Conservation (phyloP, 2,329 filamentous ascomycete species). For the Exutisphaerella laricina region DNA sequence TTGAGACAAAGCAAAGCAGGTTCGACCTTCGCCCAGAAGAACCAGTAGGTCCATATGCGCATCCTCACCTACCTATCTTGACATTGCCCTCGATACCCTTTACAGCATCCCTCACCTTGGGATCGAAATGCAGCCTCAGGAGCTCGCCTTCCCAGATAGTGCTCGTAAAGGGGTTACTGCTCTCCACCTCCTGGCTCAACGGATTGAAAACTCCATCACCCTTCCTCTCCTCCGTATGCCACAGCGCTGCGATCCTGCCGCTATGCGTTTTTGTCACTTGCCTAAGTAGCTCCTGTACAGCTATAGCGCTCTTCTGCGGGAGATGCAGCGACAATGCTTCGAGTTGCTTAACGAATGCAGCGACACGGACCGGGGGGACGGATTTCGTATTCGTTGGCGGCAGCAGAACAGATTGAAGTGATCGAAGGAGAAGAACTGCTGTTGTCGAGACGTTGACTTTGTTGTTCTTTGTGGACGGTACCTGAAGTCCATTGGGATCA, state of each 20-base stretch:
- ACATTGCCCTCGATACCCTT: conserved; percentile 27
- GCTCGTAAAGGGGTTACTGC: conserved; percentile 81
- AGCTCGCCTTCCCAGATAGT: conserved; percentile 94
- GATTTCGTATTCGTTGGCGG: conserved; percentile 67
- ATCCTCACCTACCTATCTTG: conserved; percentile 7
- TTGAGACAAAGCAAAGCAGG: too few species aligned
- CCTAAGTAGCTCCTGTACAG: conserved; percentile 69
- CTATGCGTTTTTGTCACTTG: conserved; percentile 77
- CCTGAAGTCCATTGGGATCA: conserved; percentile 51
- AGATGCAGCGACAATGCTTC: conserved; percentile 76
- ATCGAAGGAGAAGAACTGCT: conserved; percentile 83
- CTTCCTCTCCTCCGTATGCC: conserved; percentile 89
- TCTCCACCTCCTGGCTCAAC: conserved; percentile 66
- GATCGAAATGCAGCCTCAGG: conserved; percentile 77
- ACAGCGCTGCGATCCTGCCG: conserved; percentile 75
- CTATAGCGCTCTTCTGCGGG: conserved; percentile 82
- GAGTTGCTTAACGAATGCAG: conserved; percentile 88
- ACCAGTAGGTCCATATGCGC: too few species aligned
- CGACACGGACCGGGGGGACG: conserved; percentile 76
- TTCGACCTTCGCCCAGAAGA: too few species aligned
- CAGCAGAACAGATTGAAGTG: conserved; percentile 73
- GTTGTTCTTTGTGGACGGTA: conserved; percentile 38
- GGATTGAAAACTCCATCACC: conserved; percentile 84
- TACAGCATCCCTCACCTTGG: conserved; percentile 66
- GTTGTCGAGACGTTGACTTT: conserved; percentile 95